Evolutionary conservation across 805 yeast genomes (phyloP), one percentile per base, ranked within the genome.

Genomic region (Metschnikowia arizonensis): DNA sequence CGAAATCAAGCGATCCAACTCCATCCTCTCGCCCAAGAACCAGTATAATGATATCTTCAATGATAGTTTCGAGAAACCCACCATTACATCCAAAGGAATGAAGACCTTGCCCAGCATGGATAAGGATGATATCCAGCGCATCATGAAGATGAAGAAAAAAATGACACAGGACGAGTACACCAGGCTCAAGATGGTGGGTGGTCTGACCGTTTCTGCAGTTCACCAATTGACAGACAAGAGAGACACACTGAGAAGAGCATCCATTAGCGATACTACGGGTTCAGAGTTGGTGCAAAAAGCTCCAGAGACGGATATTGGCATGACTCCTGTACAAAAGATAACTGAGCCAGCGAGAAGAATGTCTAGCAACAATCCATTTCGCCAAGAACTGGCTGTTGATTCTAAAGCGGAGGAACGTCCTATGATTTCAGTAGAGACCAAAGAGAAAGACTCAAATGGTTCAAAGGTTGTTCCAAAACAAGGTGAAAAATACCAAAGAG

Each of bases 61-160:
- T 17, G 71, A 66, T 45, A 43, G 56, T 19, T 47, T 49, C 26
- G 46, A 47, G 4, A 44, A 47, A 44, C 63, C 70, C n/a, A 73
- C 77, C 4, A 73, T 73, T 19, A 64, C 61, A 46, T 57, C 73
- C n/a, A 59, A 57, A 25, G 77, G 77, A 12, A 73, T 73, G 76
- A 71, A 66, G 46, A 72, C 77, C 2, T 62, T 73, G 37, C 77
- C 78, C 38, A 72, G 77, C 50, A 73, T 73, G 77, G 75, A 72
- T 47, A 60, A 64, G 12, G 69, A 69, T 35, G 77, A 73, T 44
- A 71, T 73, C 8, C 63, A 67, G 50, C 60, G 63, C 46, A 72
- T 73, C 29, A 51, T 52, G 53, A 57, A 56, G 18, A 46, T 61
- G 42, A 70, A 69, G 45, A 59, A 62, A 31, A 66, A 65, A 7